Base-by-base conservation (phyloP, 345 rosid genomes). In the Draba incana region DNA sequence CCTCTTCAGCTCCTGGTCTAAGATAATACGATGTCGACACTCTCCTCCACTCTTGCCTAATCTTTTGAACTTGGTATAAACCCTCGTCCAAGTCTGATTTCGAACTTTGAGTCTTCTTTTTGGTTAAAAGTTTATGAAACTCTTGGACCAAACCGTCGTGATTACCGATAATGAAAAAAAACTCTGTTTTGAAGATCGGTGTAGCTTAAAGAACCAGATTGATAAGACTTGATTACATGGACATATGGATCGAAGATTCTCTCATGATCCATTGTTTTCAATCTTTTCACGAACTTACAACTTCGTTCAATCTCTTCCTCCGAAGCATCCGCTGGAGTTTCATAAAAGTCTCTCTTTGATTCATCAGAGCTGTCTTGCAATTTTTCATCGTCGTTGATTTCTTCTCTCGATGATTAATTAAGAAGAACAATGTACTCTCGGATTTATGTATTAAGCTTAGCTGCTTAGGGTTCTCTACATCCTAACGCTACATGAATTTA, bases 11-110 rank as follows among this genome's bases (percentile, higher is more conserved):
- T 24, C 38, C 64, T 14, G 25, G 57, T 37, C 47, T 35, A 2
- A n/a, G 10, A 13, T 6, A 27, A 37, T 47, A 67, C 63, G 71
- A 67, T 0, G 63, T 45, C 10, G 71, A 30, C 11, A 56, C 37
- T 2, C 42, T 4, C 20, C 20, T 20, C 20, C 20, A 20, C 20
- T 20, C 62, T 20, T 0, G 1, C 20, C 20, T 20, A 20, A 20
- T 20, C 20, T 20, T 20, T 20, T 20, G 20, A 0, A 20, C 20
- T 0, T 20, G 1, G 20, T 20, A 20, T 20, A 20, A 20, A 20
- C 20, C 20, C 20, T 20, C 20, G 1, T 20, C 20, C 20, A 20
- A 20, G 20, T 20, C 20, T 20, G 20, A 20, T 20, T 20, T 20
- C 20, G 20, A 20, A 20, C 20, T 20, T 20, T 20, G 20, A 20